Conservation (phyloP, 495 filamentous ascomycete genomes). For the Hypoxylon lienhwacheense region DNA sequence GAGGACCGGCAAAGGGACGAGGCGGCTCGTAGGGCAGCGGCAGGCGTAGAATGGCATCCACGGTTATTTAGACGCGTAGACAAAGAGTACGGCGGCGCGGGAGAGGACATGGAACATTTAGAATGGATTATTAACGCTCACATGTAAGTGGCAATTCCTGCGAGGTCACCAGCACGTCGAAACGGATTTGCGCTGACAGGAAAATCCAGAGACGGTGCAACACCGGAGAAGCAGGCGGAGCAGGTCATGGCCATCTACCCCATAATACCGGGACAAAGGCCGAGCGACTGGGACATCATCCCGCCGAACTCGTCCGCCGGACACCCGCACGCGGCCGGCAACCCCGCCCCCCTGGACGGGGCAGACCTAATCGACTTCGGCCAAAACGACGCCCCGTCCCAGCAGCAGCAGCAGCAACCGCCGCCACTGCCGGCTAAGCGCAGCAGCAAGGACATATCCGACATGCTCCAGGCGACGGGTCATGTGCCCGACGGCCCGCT, state of each 20-base stretch:
- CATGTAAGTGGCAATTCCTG: slow-evolving; percentile 63
- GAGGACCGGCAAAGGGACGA: slow-evolving; percentile 91
- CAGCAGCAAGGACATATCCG: slow-evolving; percentile 44
- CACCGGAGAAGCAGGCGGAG: slow-evolving; percentile 72
- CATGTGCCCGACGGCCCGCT: slow-evolving; percentile 43
- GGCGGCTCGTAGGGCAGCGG: slow-evolving; percentile 75
- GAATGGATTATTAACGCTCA: slow-evolving; percentile 94
- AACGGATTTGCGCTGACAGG: slow-evolving; percentile 32
- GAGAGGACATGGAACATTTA: slow-evolving; percentile 82
- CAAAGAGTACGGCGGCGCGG: slow-evolving; percentile 69
- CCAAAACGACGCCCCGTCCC: slow-evolving; percentile 42
- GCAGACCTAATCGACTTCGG: slow-evolving; percentile 53
- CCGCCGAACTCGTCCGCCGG: slow-evolving; percentile 31
- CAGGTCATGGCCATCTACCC: slow-evolving; percentile 88
- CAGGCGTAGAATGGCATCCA: slow-evolving; percentile 88
- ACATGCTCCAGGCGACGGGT: slow-evolving; percentile 47
- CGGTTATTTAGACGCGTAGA: slow-evolving; percentile 76
- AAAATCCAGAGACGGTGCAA: slow-evolving; percentile 56
- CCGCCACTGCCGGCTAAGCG: slow-evolving; percentile 22
- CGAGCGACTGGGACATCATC: slow-evolving; percentile 43
- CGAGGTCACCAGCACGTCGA: background rate
- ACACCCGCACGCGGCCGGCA: slow-evolving; percentile 4
- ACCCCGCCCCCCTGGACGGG: slow-evolving; percentile 9
- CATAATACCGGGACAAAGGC: slow-evolving; percentile 74
- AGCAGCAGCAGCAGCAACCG: slow-evolving; percentile 1